Evolutionary conservation across 2,329 filamentous ascomycete species (phyloP), one percentile per base, ranked within the genome.

Genomic region (Colletotrichum tanaceti): DNA sequence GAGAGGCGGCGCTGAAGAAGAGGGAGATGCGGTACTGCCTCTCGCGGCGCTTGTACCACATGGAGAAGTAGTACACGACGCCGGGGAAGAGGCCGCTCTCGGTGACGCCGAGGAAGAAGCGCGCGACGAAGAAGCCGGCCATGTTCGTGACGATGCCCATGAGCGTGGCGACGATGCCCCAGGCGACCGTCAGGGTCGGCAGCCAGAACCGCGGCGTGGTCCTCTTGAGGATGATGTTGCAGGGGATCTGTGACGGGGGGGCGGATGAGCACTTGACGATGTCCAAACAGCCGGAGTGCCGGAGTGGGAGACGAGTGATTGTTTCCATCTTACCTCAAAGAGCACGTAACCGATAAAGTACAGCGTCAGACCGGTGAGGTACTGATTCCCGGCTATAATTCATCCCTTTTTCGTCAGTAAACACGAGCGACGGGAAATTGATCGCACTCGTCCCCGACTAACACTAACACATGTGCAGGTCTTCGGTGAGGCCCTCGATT

Each of bases 311-410:
- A 47, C 10, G 32, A n/a, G n/a, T n/a, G n/a, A n/a, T 2, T 35
- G 32, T 10, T 13, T 2, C 10, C n/a, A 5, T 5, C 75, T 50
- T 52, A 84, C 83, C 73, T 89, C 86, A 49, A 88, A 88, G 13
- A 87, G 72, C 1, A 87, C 85, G 67, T 88, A 89, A 50, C 85
- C 85, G 47, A 88, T 79, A 73, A 92, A 92, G 75, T 91, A 92
- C 0, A 92, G 75, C 0, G 89, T 91, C 47, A 92, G 74, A 1
- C 88, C 88, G 0, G 86, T 89, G 1, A 91, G 80, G 65, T 92
- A 92, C 72, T 91, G 83, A 53, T 90, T 86, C 0, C 86, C 87
- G 32, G 84, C 84, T 85, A 49, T n/a, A n/a, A n/a, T n/a, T n/a
- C n/a, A n/a, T 22, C 13, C n/a, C 22, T 16, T 14, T 20, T 22